phyloP scores from a whole-genome alignment of 768 basidiomycete species.

The Atractiella rhizophila region DNA sequence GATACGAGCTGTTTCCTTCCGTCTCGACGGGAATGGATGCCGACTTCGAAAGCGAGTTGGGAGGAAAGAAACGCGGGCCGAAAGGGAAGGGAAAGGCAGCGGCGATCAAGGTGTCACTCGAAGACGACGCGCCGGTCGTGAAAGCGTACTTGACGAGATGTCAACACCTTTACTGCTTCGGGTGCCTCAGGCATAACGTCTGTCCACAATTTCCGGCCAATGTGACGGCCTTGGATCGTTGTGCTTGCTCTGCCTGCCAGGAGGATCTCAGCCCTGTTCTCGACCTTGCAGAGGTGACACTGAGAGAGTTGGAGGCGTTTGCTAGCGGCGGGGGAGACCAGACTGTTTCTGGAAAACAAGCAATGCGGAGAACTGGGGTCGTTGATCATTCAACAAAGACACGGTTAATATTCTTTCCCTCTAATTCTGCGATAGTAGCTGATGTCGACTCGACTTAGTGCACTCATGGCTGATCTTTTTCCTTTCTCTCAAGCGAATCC shows the following conservation, averaged over 20 bases:
- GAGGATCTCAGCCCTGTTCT: slow-evolving; percentile 31
- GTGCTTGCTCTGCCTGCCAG: slow-evolving; percentile 56
- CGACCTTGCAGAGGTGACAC: slow-evolving; percentile 62
- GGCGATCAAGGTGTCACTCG: slow-evolving; percentile 8
- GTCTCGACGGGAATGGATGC: slow-evolving; percentile 6
- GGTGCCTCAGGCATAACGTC: slow-evolving; percentile 58
- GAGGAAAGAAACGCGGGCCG: slow-evolving; percentile 1
- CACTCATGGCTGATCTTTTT: slow-evolving; percentile 52
- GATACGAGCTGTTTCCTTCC: slow-evolving; percentile 37
- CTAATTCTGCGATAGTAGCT: background rate
- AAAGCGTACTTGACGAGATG: slow-evolving; percentile 42
- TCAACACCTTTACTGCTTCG: slow-evolving; percentile 71
- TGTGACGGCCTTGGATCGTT: slow-evolving; percentile 31
- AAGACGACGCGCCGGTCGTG: background rate
- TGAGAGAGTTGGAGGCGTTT: slow-evolving; percentile 28
- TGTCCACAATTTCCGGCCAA: slow-evolving; percentile 52
- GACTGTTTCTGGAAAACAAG: slow-evolving; percentile 34
- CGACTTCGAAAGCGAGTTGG: slow-evolving; percentile 6
- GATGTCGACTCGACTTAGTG: slow-evolving; percentile 19
- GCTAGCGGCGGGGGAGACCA: slow-evolving; percentile 30
- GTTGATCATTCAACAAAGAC: slow-evolving; percentile 18
- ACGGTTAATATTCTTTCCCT: slow-evolving; percentile 2
- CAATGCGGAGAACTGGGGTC: slow-evolving; percentile 28
- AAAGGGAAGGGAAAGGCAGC: slow-evolving; percentile 14
- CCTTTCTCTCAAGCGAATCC: slow-evolving; percentile 63